These are phyloP conservation scores for Chaetoceros muelleri DNA, from an alignment of 108 stramenopile species.

Conservation along the genomic window DNA sequence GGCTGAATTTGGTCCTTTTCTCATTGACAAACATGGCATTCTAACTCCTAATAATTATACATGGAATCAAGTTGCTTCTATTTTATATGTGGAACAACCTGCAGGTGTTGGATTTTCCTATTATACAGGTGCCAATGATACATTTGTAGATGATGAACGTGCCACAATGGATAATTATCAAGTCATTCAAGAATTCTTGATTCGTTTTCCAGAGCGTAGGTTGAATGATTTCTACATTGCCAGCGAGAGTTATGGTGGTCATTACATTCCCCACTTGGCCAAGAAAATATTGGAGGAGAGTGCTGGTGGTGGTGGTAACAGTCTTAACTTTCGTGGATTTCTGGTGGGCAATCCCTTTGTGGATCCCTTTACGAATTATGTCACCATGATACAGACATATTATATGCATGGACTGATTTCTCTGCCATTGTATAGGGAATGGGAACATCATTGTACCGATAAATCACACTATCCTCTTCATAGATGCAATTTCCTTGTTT, in stretches of 20 bases:
- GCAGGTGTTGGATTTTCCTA: constrained; percentile 54
- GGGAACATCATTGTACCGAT: constrained; percentile 11
- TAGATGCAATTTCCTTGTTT: constrained; percentile 16
- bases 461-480: neutral
- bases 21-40: constrained; percentile 6
- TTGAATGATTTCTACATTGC: constrained; percentile 27
- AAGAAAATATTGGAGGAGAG: constrained; percentile 23
- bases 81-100: constrained; percentile 50
- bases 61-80: constrained; percentile 45
- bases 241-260: constrained; percentile 44
- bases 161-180: constrained; percentile 21
- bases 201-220: constrained; percentile 20
- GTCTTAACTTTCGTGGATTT: constrained; percentile 45
- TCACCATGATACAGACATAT: constrained; percentile 35
- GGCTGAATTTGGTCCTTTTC: constrained; percentile 33
- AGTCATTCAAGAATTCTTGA: constrained; percentile 15
- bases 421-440: constrained; percentile 31
- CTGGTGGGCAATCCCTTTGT: constrained; percentile 47
- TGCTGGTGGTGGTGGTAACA: neutral
- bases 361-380: constrained; percentile 31
- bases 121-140: constrained; percentile 13
- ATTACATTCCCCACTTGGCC: constrained; percentile 25
- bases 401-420: constrained; percentile 53
- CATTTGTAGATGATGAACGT: constrained; percentile 16
- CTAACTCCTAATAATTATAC: constrained; percentile 20